Percentiles rank a stretch among this genome's conserved stretches.
These are phyloP conservation scores for Diaporthe sp. DNA, from an alignment of 2,329 filamentous ascomycete species.

Conservation along the genomic window DNA sequence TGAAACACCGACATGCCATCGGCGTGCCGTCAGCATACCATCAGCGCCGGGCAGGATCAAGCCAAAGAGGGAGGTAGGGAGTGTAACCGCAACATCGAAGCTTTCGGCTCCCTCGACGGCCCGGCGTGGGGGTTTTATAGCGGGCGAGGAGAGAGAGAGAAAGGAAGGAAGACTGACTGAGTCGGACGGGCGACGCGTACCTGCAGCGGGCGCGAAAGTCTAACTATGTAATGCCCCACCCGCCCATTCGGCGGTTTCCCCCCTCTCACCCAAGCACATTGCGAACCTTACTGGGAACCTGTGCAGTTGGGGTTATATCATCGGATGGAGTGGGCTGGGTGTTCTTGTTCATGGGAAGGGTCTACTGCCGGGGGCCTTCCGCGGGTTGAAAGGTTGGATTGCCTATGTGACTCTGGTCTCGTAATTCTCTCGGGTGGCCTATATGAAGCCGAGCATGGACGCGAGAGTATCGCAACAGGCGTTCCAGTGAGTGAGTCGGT, in stretches of 20 bases:
- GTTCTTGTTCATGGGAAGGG: neutral
- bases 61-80: neutral
- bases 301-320: neutral
- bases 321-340: neutral
- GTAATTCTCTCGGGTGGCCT: too few species aligned
- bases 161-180: neutral
- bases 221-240: neutral
- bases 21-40: neutral
- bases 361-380: neutral
- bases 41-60: neutral
- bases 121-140: slow-evolving; percentile 10
- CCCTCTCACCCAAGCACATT: neutral
- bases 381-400: too few species aligned
- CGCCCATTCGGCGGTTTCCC: neutral
- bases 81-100: neutral
- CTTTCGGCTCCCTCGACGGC: slow-evolving; percentile 7
- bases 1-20: slow-evolving; percentile 14
- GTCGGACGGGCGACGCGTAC: neutral
- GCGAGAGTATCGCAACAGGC: too few species aligned
- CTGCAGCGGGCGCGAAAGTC: slow-evolving; percentile 14
- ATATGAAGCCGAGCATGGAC: too few species aligned
- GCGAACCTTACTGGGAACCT: neutral
- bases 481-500: too few species aligned
- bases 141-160: neutral
- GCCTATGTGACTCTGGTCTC: neutral